Evolutionary conservation across 768 basidiomycete species (phyloP), one percentile per base, ranked within the genome.

Genomic region (Kwoniella pini): DNA sequence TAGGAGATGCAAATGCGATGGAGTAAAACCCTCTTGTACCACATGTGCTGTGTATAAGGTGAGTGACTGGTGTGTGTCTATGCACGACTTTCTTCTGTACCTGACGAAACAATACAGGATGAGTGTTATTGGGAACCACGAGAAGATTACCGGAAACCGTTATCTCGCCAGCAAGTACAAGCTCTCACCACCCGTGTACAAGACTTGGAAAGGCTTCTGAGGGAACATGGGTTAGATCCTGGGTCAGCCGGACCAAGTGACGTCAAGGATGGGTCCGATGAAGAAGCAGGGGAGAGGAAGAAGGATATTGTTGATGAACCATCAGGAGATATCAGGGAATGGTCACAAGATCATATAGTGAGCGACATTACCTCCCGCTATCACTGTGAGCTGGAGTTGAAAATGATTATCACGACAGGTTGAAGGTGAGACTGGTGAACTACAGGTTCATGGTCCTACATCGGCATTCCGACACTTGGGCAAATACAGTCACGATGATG

Each of bases 401-500:
- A 26, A 26, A 15, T 28, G 24, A 28, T 46, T 22, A 5, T 38
- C 7, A 38, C 40, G 26, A 30, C 13, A 72, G 70, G 57, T 76
- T 17, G 69, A 71, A 40, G 70, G 61, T 11, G 63, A 66, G 39
- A 67, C 65, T 0, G 68, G 67, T 10, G 67, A 75, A 31, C 54
- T 75, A 22, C 67, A 73, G n/a, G 56, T 65, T 0, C 74, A 76
- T 51, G 77, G 77, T 4, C 77, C 77, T 2, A 78, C 75, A 0
- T 68, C 65, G 3, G 75, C 77, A 0, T 76, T 74, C 39, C 67
- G 70, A 2, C 72, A 74, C 48, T 45, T 76, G 19, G 60, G 62
- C 30, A 64, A 69, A 45, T 55, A 59, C 48, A 53, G 56, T 39
- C n/a, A 55, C 13, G 61, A 57, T 7, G 27, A 30, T 6, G 49